Evolutionary conservation across 352 stramenopile species (phyloP).

Genomic region (Phytopythium aichiense): DNA sequence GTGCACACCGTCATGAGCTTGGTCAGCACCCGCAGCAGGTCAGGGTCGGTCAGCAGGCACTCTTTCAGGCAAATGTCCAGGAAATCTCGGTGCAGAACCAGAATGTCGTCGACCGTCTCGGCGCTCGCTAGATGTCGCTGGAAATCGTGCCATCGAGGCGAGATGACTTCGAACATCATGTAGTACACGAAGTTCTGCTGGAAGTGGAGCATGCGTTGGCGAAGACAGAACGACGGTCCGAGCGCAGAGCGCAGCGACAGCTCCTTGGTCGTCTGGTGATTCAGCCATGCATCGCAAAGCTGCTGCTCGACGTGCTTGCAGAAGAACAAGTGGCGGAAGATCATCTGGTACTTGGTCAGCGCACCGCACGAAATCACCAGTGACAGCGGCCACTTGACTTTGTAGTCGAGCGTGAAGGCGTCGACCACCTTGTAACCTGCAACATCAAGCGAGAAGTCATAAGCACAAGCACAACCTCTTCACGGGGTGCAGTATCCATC

Average conservation of each 20-base stretch:
- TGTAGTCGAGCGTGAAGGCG: slow-evolving; percentile 95
- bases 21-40: slow-evolving; percentile 92
- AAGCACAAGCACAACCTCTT: background rate
- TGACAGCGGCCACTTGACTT: slow-evolving; percentile 96
- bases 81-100: slow-evolving; percentile 94
- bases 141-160: slow-evolving; percentile 90
- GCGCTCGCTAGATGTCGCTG: slow-evolving; percentile 73
- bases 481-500: background rate
- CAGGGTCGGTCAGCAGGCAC: slow-evolving; percentile 95
- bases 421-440: slow-evolving; percentile 92
- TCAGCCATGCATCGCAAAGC: slow-evolving; percentile 94
- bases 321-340: slow-evolving; percentile 99
- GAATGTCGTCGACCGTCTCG: slow-evolving; percentile 93
- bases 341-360: slow-evolving; percentile 97
- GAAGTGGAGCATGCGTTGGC: slow-evolving; percentile 99
- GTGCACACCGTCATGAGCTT: slow-evolving; percentile 97
- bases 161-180: slow-evolving; percentile 97
- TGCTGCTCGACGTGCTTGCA: slow-evolving; percentile 97
- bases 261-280: slow-evolving; percentile 94
- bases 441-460: background rate
- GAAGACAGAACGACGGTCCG: slow-evolving; percentile 91
- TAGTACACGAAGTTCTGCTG: slow-evolving; percentile 99
- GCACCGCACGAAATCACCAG: slow-evolving; percentile 94
- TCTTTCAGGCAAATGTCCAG: slow-evolving; percentile 96
- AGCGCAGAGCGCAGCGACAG: slow-evolving; percentile 85